phyloP scores from a whole-genome alignment of 2,329 filamentous ascomycete genomes.

The Penicillium digitatum region DNA sequence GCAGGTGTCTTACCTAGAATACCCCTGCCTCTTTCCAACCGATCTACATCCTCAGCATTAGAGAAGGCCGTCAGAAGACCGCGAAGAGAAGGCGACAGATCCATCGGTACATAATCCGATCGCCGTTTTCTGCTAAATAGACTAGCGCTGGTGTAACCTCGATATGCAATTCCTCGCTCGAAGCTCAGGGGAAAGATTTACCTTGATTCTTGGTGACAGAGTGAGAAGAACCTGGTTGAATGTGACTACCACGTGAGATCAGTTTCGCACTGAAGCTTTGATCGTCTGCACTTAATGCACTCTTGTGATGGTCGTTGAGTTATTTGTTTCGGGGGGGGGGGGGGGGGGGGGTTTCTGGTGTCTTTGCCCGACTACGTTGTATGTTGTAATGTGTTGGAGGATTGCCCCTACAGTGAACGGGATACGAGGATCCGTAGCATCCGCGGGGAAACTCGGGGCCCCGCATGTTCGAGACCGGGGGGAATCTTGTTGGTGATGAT shows the following conservation, averaged over 20 bases:
- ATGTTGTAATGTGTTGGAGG: not conserved
- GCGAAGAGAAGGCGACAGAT: not conserved
- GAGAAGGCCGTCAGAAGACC: conserved; percentile 3
- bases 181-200: not conserved
- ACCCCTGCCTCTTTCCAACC: not conserved
- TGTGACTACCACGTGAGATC: not conserved
- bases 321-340: not conserved
- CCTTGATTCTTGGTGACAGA: not conserved
- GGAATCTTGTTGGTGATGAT: not conserved
- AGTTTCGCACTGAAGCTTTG: not conserved
- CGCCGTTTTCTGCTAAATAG: not conserved
- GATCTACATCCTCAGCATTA: conserved; percentile 11
- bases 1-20: not conserved
- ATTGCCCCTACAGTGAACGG: not conserved
- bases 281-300: not conserved
- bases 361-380: not conserved
- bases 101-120: conserved; percentile 2
- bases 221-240: not conserved
- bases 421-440: not conserved
- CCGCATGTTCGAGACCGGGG: not conserved
- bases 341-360: no score
- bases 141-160: not conserved
- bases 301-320: not conserved
- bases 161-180: not conserved
- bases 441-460: not conserved